phyloP scores from a whole-genome alignment of 495 filamentous ascomycete genomes.

The Arthonia radiata region DNA sequence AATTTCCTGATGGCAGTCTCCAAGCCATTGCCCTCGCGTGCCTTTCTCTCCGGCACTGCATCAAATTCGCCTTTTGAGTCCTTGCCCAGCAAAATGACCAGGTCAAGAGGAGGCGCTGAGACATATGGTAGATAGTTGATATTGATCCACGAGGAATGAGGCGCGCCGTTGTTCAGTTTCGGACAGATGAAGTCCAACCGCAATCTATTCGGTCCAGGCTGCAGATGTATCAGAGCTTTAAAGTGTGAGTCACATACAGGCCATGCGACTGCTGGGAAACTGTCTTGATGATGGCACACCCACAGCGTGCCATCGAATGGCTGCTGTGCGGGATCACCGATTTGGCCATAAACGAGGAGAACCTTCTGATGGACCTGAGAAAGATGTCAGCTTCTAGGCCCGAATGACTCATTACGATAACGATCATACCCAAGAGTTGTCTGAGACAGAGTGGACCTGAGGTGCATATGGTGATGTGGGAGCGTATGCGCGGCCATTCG shows the following conservation, averaged over 20 bases:
- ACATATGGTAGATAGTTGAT: constrained; percentile 65
- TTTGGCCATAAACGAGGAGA: constrained; percentile 51
- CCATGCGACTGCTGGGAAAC: constrained; percentile 56
- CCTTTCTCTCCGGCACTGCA: constrained; percentile 44
- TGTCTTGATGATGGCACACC: constrained; percentile 60
- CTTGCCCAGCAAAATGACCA: constrained; percentile 62
- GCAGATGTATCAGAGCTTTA: constrained; percentile 69
- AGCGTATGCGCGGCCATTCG: constrained; percentile 21
- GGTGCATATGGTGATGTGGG: constrained; percentile 57
- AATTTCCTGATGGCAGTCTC: constrained; percentile 66
- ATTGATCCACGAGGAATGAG: constrained; percentile 53
- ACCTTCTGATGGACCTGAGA: constrained; percentile 70
- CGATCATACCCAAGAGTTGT: constrained; percentile 53
- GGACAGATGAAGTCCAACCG: constrained; percentile 69
- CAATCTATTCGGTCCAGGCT: constrained; percentile 62
- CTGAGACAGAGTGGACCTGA: constrained; percentile 44
- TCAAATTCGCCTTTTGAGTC: constrained; percentile 78
- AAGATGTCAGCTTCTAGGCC: constrained; percentile 1
- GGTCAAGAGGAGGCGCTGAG: constrained; percentile 52
- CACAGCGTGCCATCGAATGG: constrained; percentile 57
- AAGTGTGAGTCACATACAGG: constrained; percentile 71
- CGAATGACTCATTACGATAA: constrained; percentile 1
- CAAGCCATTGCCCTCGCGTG: constrained; percentile 57
- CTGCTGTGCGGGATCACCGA: constrained; percentile 44
- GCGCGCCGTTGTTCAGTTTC: constrained; percentile 40